Base-by-base conservation (phyloP, 805 yeast species). In the Schwanniomyces sp. region DNA sequence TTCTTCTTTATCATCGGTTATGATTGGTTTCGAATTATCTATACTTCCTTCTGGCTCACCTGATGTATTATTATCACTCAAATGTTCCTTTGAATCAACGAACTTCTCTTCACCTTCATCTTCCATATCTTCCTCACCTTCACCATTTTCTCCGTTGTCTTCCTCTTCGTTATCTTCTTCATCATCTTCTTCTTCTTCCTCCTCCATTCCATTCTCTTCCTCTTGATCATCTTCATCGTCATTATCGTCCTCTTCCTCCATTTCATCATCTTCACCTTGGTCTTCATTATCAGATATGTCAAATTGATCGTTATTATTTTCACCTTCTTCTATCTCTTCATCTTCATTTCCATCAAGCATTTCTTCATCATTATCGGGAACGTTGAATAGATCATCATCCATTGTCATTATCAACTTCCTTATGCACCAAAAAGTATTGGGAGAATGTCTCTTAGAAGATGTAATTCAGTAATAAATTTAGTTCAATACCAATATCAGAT, bases 341-440 rank as follows among this genome's bases (percentile, higher is more conserved):
- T 40, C 48, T 24, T 30, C 47, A 11, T 45, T 41, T 14, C 43
- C 49, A 39, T 54, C 56, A n/a, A 49, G 41, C 52, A 52, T 53
- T 25, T 49, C 57, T 18, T 49, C 57, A 24, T 55, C 53, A 21
- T 50, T 50, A 16, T 50, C 57, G 29, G 52, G 57, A 24, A 34
- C 58, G 21, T 56, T 56, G 49, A 64, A 65, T 34, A 65, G 53
- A 42, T 65, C 68, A 34, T 71, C 72, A 12, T 66, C 65, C 55
- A 24, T 51, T 52, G 44, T 49, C 60, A 17, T 53, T 58, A 11
- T 59, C 21, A 4, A 14, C 7, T 21, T 32, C 36, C 54, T 17
- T 16, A 32, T 14, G 36, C 36, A 8, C 2, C 9, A 16, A 32
- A 16, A 3, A 27, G 17, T 7, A 32, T 8, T 32, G 36, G 17